phyloP scores from a whole-genome alignment of 2,329 filamentous ascomycete genomes.

The Septoria linicola region DNA sequence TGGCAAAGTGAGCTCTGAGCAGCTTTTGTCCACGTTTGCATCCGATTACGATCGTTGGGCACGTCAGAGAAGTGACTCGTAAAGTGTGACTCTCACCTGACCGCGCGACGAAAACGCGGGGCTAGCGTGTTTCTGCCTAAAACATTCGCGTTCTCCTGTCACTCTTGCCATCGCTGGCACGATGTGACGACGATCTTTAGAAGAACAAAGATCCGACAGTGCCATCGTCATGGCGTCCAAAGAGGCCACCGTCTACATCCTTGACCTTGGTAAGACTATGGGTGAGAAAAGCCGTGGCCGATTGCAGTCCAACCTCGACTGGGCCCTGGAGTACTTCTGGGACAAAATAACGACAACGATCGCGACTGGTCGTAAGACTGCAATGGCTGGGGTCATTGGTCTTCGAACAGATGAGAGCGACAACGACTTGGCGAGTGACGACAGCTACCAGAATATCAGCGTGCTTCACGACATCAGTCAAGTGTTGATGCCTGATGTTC shows the following conservation, averaged over 20 bases:
- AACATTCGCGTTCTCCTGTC: no score
- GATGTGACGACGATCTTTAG: no score
- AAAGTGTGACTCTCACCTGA: no score
- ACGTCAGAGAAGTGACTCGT: no score
- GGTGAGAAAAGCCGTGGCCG: slow-evolving; percentile 68
- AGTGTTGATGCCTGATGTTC: slow-evolving; percentile 67
- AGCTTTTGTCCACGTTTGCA: no score
- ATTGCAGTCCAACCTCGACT: slow-evolving; percentile 78
- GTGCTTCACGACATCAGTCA: slow-evolving; percentile 66
- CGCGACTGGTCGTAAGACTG: slow-evolving; percentile 69
- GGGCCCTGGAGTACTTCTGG: slow-evolving; percentile 89
- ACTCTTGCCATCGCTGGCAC: no score
- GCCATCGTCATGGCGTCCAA: slow-evolving; percentile 73
- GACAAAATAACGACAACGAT: slow-evolving; percentile 80
- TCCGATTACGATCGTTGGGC: no score
- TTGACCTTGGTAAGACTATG: slow-evolving; percentile 89
- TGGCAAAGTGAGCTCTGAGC: no score
- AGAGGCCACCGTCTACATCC: slow-evolving; percentile 86
- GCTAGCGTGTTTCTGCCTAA: no score
- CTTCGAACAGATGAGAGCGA: slow-evolving; percentile 74
- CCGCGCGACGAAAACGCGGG: no score
- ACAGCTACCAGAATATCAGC: slow-evolving; percentile 77
- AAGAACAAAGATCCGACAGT: neutral
- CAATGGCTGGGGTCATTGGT: slow-evolving; percentile 75
- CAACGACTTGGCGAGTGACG: slow-evolving; percentile 65